Base-by-base conservation (phyloP, 768 basidiomycete species). In the Phylloporus sp. region DNA sequence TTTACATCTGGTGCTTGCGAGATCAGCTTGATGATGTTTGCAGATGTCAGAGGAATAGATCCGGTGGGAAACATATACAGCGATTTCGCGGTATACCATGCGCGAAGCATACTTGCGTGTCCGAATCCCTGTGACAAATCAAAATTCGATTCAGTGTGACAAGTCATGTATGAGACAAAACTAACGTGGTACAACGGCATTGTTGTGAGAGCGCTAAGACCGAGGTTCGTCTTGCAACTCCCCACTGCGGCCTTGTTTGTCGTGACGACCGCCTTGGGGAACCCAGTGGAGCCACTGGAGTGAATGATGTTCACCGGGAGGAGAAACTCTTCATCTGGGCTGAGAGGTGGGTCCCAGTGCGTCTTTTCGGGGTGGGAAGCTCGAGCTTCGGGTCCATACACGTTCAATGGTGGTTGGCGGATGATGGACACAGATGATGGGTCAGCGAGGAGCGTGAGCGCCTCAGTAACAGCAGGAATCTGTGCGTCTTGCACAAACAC, bases 41-140 rank as follows among this genome's bases (percentile, higher is more conserved):
- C 55, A 4, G 74, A 66, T 0, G 80, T 81, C 47, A 80, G 69
- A 0, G 80, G 74, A 6, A 75, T 68, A 35, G 75, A 72, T 3
- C 31, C 50, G 0, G 73, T 61, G 22, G 73, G 59, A 70, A 79
- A 71, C 11, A 82, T 67, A 39, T 75, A 77, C 24, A 80, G 61
- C 26, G 72, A 64, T 54, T 73, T 64, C 39, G 61, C 51, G 26
- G 72, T 59, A 68, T 75, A 74, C 66, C 79, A 59, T 39, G 75
- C 76, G 43, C 78, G 72, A 34, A 78, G 70, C 38, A 69, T 12
- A 55, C 61, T 47, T 5, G 55, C 54, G 42, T 66, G 61, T 28
- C 60, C 66, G 49, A 59, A 61, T 28, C 45, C 57, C 61, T 62
- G 47, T 43, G 26, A 57, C 4, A 22, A 46, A 16, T 28, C 22